Evolutionary conservation across 129 eudicot genomes (phyloP).

Genomic region (Artemisia argyi): DNA sequence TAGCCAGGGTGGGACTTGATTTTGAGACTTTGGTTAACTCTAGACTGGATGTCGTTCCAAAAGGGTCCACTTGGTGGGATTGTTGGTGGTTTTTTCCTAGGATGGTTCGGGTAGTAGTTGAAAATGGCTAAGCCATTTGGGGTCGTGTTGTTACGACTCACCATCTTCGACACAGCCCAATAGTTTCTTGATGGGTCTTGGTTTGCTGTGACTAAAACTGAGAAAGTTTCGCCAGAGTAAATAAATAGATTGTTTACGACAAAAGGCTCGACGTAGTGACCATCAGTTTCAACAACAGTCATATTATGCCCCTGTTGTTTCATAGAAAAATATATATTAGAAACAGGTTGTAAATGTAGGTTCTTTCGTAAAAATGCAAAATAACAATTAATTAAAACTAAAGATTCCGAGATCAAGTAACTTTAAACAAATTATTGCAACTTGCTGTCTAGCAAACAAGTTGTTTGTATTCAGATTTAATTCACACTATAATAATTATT

Average conservation of each 20-base stretch:
- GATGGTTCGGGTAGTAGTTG: conserved; percentile 88
- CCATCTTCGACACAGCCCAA: conserved; percentile 61
- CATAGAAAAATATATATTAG: neutral
- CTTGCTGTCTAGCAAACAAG: neutral
- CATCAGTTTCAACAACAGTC: conserved; percentile 94
- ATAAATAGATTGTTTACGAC: conserved; percentile 72
- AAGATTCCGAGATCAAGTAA: no score
- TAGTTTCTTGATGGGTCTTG: conserved; percentile 82
- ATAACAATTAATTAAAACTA: neutral
- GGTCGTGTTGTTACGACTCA: conserved; percentile 52
- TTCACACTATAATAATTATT: no score
- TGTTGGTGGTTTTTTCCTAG: conserved; percentile 57
- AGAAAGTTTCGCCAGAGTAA: conserved; percentile 91
- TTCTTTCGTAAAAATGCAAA: neutral
- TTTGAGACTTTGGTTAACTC: conserved; percentile 56
- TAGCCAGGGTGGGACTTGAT: conserved; percentile 52
- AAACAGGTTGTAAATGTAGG: neutral
- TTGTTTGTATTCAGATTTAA: neutral
- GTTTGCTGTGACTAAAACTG: conserved; percentile 70
- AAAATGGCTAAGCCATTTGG: conserved; percentile 70
- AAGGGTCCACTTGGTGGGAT: conserved; percentile 64
- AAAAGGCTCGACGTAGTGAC: conserved; percentile 80
- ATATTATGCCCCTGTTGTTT: conserved; percentile 72
- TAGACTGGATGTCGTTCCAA: conserved; percentile 48
- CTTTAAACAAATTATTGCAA: neutral